Conservation (phyloP, 1,139 yeast species). For the Saccharomyces hybrid region DNA sequence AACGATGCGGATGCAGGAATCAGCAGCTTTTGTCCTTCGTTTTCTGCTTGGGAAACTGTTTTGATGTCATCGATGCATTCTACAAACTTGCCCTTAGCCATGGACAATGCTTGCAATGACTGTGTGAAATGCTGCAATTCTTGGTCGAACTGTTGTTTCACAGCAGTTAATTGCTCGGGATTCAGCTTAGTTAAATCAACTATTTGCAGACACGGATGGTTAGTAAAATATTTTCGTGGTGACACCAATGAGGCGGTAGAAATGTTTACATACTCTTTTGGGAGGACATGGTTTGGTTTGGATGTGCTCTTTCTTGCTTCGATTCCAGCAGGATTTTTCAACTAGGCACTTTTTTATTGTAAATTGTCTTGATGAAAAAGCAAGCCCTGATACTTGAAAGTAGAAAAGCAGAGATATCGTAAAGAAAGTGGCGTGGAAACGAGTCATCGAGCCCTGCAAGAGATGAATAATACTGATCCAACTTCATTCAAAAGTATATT, state of each 20-base stretch:
- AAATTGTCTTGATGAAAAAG: slow-evolving; percentile 7
- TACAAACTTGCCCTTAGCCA: slow-evolving; percentile 75
- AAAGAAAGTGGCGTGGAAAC: background rate
- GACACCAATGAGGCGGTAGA: slow-evolving; percentile 2
- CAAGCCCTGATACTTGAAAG: background rate
- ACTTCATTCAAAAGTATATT: slow-evolving; percentile 58
- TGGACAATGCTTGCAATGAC: slow-evolving; percentile 73
- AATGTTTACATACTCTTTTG: slow-evolving; percentile 19
- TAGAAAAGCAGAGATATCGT: background rate
- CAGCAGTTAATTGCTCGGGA: slow-evolving; percentile 77
- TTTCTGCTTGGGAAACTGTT: slow-evolving; percentile 42
- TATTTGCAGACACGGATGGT: slow-evolving; percentile 9
- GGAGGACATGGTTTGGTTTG: slow-evolving; percentile 14
- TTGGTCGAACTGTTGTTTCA: slow-evolving; percentile 76
- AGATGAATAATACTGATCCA: slow-evolving; percentile 37
- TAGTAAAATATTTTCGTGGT: slow-evolving; percentile 6
- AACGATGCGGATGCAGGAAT: slow-evolving; percentile 86
- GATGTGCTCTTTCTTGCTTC: background rate
- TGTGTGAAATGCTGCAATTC: slow-evolving; percentile 81
- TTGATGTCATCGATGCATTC: slow-evolving; percentile 74
- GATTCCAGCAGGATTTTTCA: background rate
- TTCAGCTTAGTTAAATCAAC: slow-evolving; percentile 61
- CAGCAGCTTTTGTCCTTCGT: slow-evolving; percentile 46
- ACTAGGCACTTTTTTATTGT: background rate
- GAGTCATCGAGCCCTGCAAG: background rate